Evolutionary conservation across 2,329 filamentous ascomycete species (phyloP).

Genomic region (Fusarium bulbicola): DNA sequence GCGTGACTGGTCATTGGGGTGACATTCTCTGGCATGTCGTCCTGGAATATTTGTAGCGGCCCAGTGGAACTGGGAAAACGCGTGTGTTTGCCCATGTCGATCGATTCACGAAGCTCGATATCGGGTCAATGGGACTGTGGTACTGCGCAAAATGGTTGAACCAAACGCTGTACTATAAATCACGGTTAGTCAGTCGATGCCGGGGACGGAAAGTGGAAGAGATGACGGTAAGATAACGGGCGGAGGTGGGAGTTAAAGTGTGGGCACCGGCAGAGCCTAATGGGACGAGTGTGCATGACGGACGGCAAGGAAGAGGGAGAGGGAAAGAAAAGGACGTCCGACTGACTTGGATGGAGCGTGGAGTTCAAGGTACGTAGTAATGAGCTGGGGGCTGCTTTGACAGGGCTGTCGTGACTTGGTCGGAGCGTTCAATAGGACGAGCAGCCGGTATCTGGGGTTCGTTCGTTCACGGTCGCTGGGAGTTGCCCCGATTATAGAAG

Average conservation of each 20-base stretch:
- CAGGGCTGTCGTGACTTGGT: constrained; percentile 41
- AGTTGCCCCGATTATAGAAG: constrained; percentile 34
- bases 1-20: constrained; percentile 64
- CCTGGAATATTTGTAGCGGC: constrained; percentile 62
- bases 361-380: constrained; percentile 32
- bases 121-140: constrained; percentile 24
- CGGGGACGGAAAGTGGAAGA: constrained; percentile 33
- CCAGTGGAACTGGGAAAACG: constrained; percentile 57
- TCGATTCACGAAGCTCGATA: constrained; percentile 43
- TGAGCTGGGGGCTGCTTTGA: constrained; percentile 40
- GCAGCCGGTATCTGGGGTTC: constrained; percentile 34
- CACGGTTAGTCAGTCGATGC: constrained; percentile 32
- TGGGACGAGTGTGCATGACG: constrained; percentile 41
- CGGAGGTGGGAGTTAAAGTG: constrained; percentile 35
- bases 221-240: constrained; percentile 34
- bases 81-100: constrained; percentile 64
- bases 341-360: constrained; percentile 41
- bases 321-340: constrained; percentile 28
- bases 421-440: constrained; percentile 38
- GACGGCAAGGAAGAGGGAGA: constrained; percentile 36
- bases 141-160: constrained; percentile 8
- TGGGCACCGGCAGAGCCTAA: constrained; percentile 37
- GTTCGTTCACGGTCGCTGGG: constrained; percentile 28
- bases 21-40: constrained; percentile 58
- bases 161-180: constrained; percentile 25